Evolutionary conservation across 768 basidiomycete species (phyloP).

Genomic region (Nidularia pulvinata): DNA sequence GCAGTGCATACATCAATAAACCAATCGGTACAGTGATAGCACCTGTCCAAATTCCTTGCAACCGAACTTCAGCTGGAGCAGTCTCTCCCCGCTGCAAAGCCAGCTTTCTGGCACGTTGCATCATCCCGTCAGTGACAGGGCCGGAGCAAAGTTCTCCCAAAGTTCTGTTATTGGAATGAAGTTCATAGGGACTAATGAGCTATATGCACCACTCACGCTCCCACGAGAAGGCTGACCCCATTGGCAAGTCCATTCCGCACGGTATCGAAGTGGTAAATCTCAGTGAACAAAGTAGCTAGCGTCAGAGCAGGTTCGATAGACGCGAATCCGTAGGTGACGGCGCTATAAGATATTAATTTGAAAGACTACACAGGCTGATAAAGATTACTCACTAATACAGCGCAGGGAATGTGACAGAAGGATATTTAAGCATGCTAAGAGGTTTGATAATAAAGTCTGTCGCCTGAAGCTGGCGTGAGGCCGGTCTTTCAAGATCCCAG

Average conservation of each 20-base stretch:
- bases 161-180: slow-evolving; percentile 10
- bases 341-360: slow-evolving; percentile 12
- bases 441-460: slow-evolving; percentile 29
- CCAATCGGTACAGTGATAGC: slow-evolving; percentile 31
- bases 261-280: slow-evolving; percentile 34
- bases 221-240: slow-evolving; percentile 33
- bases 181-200: not conserved
- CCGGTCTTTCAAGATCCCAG: slow-evolving; percentile 23
- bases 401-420: slow-evolving; percentile 33
- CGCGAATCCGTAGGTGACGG: slow-evolving; percentile 33
- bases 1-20: slow-evolving; percentile 21
- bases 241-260: slow-evolving; percentile 35
- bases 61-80: slow-evolving; percentile 26
- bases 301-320: slow-evolving; percentile 38
- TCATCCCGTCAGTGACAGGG: slow-evolving; percentile 31
- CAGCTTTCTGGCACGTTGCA: slow-evolving; percentile 26
- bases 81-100: slow-evolving; percentile 18
- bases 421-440: slow-evolving; percentile 35
- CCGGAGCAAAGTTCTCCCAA: slow-evolving; percentile 32
- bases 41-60: slow-evolving; percentile 37
- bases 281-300: slow-evolving; percentile 31
- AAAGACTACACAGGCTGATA: not conserved
- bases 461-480: slow-evolving; percentile 18
- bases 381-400: slow-evolving; percentile 23
- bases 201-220: slow-evolving; percentile 19